Conservation (phyloP, 768 basidiomycete genomes). For the Leccinum pellstonianum region DNA sequence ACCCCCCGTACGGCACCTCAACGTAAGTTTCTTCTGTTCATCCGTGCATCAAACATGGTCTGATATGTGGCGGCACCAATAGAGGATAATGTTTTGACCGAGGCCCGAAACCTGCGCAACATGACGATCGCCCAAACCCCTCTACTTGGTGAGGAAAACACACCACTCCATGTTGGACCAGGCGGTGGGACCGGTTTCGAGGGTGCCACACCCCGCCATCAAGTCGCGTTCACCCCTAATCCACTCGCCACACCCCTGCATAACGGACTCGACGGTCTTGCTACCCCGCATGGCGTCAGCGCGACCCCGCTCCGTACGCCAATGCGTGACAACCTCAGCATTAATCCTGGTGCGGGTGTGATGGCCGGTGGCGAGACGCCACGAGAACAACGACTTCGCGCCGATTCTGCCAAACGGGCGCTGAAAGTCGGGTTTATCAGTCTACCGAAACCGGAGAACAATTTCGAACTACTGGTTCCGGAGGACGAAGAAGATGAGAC, state of each 20-base stretch:
- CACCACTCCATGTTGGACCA: conserved; percentile 74
- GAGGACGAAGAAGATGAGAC: conserved; percentile 70
- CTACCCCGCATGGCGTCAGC: conserved; percentile 55
- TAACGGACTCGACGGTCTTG: conserved; percentile 42
- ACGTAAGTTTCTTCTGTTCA: conserved; percentile 52
- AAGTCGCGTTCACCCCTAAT: conserved; percentile 91
- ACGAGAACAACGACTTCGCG: conserved; percentile 64
- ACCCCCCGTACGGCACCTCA: conserved; percentile 95
- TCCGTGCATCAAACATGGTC: conserved; percentile 3
- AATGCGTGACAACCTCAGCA: conserved; percentile 84
- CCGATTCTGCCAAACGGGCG: conserved; percentile 66
- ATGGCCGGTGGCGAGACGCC: conserved; percentile 66
- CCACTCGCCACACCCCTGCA: conserved; percentile 86
- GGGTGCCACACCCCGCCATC: conserved; percentile 90
- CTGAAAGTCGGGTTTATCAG: conserved; percentile 78
- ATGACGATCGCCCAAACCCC: conserved; percentile 94
- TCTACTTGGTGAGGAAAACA: conserved; percentile 95
- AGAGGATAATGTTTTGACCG: conserved; percentile 95
- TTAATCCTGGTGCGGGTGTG: conserved; percentile 71
- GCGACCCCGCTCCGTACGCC: conserved; percentile 93
- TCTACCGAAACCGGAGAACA: conserved; percentile 93
- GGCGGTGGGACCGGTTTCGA: conserved; percentile 92
- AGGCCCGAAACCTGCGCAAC: conserved; percentile 93
- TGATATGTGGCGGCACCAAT: conserved; percentile 12
- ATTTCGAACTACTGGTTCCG: conserved; percentile 91